Evolutionary conservation across 176 grass and related monocot genomes (phyloP), one percentile per base, ranked within the genome.

Genomic region (Eleusine coracana): DNA sequence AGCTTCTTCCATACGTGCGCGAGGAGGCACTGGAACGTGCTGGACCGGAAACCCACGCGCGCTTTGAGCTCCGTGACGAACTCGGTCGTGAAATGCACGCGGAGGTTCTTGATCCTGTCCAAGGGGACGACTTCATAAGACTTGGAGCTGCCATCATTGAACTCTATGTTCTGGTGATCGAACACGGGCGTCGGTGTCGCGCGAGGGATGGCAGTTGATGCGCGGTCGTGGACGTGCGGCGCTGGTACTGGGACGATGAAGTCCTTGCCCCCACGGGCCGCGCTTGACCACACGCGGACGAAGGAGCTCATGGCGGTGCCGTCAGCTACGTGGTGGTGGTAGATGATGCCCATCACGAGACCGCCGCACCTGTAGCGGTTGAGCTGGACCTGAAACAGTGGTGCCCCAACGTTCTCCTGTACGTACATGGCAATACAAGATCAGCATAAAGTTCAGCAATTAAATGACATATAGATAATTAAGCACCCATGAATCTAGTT

Each of bases 1-100:
- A 85, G 58, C 77, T 78, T 87, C 59, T 83, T 81, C 89, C 89
- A 91, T 16, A 38, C 76, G 58, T 91, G 82, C 14, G 81, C 85
- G 3, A 86, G 67, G 42, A 88, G 52, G 62, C 85, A 84, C 77
- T 85, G 85, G 48, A 91, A 91, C 55, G 89, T 85, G 71, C 56
- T 91, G 81, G 73, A 85, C 28, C 79, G 82, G 5, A 10, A 58
- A 8, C 55, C 78, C 6, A 60, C 68, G 27, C 10, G 16, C 17
- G 81, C 7, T 49, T 87, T 87, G 25, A 91, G 76, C 5, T 60
- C 61, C 3, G 36, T 45, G 41, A 86, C 5, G 79, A 82, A 86
- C 48, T 90, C 79, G 2, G 29, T 25, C 51, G 88, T 31, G 84
- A 79, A 86, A 14, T 86, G 58, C 3, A 79, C 10, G 55, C 36